Base-by-base conservation (phyloP, 495 filamentous ascomycete species). In the Sabuloglossum arenarium region DNA sequence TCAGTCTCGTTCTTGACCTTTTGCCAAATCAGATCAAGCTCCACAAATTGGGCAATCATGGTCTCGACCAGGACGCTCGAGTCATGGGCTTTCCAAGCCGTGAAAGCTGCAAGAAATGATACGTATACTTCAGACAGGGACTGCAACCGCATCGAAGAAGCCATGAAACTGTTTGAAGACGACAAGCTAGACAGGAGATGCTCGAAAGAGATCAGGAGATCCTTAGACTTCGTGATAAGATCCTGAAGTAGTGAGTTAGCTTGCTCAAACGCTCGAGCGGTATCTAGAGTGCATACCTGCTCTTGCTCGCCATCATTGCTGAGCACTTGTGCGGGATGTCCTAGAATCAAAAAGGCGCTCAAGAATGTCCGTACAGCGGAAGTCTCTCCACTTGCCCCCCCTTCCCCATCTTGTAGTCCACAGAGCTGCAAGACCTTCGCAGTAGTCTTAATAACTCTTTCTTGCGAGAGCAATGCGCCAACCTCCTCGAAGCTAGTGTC, bases 41-140 rank as follows among this genome's bases (percentile, higher is more conserved):
- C 90, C 30, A 94, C 84, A 65, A 95, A 97, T 65, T 94, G 88
- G 47, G 88, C 81, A 25, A 97, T 74, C 91, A 98, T 97, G 54
- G 90, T 86, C 59, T 93, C 85, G 56, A 97, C 82, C 31, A 98
- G 68, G 3, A 87, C 84, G 47, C 79, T 83, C 0, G 90, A 91
- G 66, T 98, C 91, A 54, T 88, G 80, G 9, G 87, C 78, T 66
- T 96, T 95, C 91, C 91, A 98, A 10, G 88, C 84, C 60, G 88
- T 83, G 66, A 98, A 94, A 19, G 90, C 88, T 30, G 87, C 88
- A 62, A 85, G 81, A 65, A 94, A 98, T 1, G 86, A 77, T 50
- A 82, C 77, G 65, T 94, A 89, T 0, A 78, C 76, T 55, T 84
- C 77, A 14, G 77, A 76, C 6, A 89, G 70, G 9, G 76, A 73